Conservation (phyloP, 2,329 filamentous ascomycete species). For the Aureobasidium vineae region DNA sequence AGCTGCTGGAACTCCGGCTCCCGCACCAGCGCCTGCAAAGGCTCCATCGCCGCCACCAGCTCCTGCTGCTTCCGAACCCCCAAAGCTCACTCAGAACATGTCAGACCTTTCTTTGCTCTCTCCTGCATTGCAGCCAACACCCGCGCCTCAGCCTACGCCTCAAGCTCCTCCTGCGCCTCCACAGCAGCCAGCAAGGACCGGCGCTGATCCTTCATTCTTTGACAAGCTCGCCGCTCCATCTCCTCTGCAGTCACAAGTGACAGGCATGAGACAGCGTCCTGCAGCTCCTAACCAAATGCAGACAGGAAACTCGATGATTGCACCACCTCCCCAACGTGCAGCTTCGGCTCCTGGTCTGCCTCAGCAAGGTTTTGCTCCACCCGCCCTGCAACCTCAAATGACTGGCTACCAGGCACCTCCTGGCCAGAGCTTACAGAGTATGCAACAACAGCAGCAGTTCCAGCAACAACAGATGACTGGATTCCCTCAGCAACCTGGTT, state of each 20-base stretch:
- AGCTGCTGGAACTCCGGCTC: constrained; percentile 38
- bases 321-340: constrained; percentile 76
- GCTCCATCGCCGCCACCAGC: constrained; percentile 38
- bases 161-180: constrained; percentile 41
- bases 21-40: constrained; percentile 39
- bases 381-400: constrained; percentile 78
- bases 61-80: constrained; percentile 45
- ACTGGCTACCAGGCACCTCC: constrained; percentile 67
- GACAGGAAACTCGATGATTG: constrained; percentile 59
- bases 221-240: constrained; percentile 47
- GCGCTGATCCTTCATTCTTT: constrained; percentile 50
- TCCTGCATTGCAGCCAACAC: constrained; percentile 57
- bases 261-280: constrained; percentile 34
- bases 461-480: constrained; percentile 40
- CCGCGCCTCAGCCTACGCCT: constrained; percentile 47
- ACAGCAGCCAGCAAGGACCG: constrained; percentile 39
- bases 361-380: constrained; percentile 64
- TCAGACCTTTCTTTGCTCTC: constrained; percentile 65
- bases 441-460: constrained; percentile 47
- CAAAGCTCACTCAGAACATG: constrained; percentile 66
- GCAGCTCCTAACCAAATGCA: constrained; percentile 31
- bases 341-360: constrained; percentile 77
- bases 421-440: constrained; percentile 73
- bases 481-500: constrained; percentile 41
- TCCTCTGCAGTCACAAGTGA: constrained; percentile 39